phyloP scores from a whole-genome alignment of 2,329 filamentous ascomycete species.

The Fusarium acutatum region DNA sequence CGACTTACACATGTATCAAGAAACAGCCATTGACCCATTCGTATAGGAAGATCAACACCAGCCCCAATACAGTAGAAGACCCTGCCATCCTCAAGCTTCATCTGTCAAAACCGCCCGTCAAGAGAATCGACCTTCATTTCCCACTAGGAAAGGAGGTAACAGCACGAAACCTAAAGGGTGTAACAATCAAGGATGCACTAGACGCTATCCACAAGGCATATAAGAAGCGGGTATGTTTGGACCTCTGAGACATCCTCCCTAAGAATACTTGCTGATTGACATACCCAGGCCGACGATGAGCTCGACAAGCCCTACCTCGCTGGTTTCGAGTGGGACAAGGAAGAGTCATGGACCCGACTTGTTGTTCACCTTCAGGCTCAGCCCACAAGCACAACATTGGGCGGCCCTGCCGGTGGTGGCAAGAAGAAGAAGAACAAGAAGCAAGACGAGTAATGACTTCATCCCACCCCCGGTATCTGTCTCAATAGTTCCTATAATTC shows the following conservation, averaged over 20 bases:
- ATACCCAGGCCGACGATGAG: conserved; percentile 83
- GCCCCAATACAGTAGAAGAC: conserved; percentile 80
- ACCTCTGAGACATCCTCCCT: background rate
- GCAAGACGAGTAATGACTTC: conserved; percentile 52
- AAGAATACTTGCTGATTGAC: background rate
- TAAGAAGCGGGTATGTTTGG: conserved; percentile 84
- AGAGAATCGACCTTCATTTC: conserved; percentile 94
- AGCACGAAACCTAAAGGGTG: conserved; percentile 90
- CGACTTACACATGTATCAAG: background rate
- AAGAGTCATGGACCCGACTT: conserved; percentile 88
- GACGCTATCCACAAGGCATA: conserved; percentile 96
- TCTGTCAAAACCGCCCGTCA: conserved; percentile 83
- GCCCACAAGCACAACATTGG: conserved; percentile 55
- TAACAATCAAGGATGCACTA: conserved; percentile 96
- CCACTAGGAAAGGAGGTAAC: conserved; percentile 87
- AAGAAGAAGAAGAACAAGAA: conserved; percentile 80
- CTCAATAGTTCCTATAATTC: conserved; percentile 51
- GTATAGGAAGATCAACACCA: conserved; percentile 91
- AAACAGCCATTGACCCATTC: background rate
- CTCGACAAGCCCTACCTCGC: conserved; percentile 86
- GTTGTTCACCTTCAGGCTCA: conserved; percentile 86
- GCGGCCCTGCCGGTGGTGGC: conserved; percentile 59
- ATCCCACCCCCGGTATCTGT: conserved; percentile 47
- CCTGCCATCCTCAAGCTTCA: conserved; percentile 83
- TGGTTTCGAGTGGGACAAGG: conserved; percentile 96